phyloP scores from a whole-genome alignment of 331 rosid species.

The Quercus phellos region DNA sequence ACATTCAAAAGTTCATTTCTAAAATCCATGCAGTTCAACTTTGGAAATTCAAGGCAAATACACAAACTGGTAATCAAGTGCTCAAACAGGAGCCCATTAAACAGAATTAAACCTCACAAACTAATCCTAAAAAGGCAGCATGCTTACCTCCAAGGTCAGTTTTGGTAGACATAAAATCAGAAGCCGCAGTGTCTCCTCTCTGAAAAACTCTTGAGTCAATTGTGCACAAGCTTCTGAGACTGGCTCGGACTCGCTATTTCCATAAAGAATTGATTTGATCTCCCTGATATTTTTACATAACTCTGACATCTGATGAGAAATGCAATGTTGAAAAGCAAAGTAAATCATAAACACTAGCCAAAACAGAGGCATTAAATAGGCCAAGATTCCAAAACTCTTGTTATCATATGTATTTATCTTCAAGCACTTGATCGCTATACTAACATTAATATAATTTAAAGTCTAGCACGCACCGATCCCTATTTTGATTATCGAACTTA shows the following conservation, averaged over 20 bases:
- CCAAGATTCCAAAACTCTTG: neutral
- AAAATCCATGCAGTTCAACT: neutral
- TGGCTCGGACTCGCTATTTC: constrained; percentile 85
- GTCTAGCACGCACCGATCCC: too few species aligned
- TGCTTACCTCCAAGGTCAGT: constrained; percentile 83
- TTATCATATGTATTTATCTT: neutral
- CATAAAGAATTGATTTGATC: constrained; percentile 75
- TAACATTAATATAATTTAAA: too few species aligned
- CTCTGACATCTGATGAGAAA: constrained; percentile 54
- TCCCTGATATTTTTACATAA: constrained; percentile 65
- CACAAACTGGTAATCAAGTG: neutral
- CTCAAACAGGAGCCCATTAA: neutral
- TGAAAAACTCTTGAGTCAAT: constrained; percentile 83
- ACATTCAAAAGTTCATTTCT: constrained; percentile 1
- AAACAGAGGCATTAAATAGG: neutral
- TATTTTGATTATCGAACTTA: neutral
- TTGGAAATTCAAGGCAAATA: too few species aligned
- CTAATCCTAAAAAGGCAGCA: neutral
- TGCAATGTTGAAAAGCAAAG: constrained; percentile 20
- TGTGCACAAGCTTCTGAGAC: constrained; percentile 85
- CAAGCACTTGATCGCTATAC: neutral
- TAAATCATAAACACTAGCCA: constrained; percentile 15
- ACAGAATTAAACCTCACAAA: constrained; percentile 2
- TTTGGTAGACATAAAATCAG: constrained; percentile 68
- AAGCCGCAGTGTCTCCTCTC: constrained; percentile 63